Evolutionary conservation across 2,329 filamentous ascomycete species (phyloP), one percentile per base, ranked within the genome.

Genomic region (Biscogniauxia mediterranea): DNA sequence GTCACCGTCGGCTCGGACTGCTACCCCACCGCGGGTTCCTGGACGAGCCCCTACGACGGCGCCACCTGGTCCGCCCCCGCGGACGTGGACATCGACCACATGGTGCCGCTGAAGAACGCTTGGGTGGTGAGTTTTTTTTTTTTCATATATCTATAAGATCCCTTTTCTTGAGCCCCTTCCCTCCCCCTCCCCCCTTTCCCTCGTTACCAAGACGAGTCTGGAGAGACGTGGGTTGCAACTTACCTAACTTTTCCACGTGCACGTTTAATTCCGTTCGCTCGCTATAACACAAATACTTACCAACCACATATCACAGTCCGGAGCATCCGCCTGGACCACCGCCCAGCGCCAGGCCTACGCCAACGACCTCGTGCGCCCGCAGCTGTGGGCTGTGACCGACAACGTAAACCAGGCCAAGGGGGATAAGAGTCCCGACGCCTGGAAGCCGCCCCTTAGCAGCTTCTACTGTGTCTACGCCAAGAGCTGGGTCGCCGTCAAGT

Each of bases 401-500:
- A 85, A 83, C 56, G 86, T 92, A 67, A 95, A 95, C 77, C 80
- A 86, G 68, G 65, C 78, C 49, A 95, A 93, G 81, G 78, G 90
- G 17, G 90, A 92, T 73, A 78, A 80, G 65, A 86, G 86, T 57
- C 90, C 91, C 0, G 91, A 93, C 70, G 75, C 78, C 13, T 95
- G 91, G 91, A 89, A 91, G 78, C 91, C 90, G 15, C 38, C 38
- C 90, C 17, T 82, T 83, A 72, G 86, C 87, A 83, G 77, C 64
- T 93, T 91, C 77, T 84, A 90, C 74, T 95, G 91, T 83, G 89
- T 85, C 26, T 95, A 95, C 71, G 88, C 91, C 15, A 82, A 84
- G 72, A 86, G 88, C 72, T 96, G 89, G 88, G 82, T 94, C 50
- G 83, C 86, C 70, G 91, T 96, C 67, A 96, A 95, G 85, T 85